phyloP scores from a whole-genome alignment of 169 alveolate genomes.

The Cryptosporidium tyzzeri region DNA sequence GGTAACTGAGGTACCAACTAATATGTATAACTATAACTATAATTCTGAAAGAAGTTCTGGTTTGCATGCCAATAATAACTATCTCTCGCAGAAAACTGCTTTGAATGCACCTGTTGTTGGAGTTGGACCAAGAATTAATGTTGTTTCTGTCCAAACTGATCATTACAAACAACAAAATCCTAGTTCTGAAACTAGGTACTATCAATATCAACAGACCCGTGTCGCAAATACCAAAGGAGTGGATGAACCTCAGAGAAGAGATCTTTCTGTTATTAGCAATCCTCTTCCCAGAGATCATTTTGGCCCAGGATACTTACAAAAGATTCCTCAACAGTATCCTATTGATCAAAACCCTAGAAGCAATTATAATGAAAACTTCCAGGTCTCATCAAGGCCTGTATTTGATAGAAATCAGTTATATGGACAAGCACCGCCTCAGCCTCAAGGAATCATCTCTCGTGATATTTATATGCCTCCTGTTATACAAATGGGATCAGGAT shows the following conservation, averaged over 20 bases:
- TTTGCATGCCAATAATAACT: background rate
- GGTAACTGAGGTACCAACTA: slow-evolving; percentile 43
- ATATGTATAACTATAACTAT: background rate
- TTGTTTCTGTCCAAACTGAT: background rate
- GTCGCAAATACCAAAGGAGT: background rate
- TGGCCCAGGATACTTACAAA: background rate
- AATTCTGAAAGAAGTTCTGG: background rate
- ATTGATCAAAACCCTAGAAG: background rate
- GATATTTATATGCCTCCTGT: background rate
- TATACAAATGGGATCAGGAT: background rate
- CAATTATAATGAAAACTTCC: background rate
- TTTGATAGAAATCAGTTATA: background rate
- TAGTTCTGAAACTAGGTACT: background rate
- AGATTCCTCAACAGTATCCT: background rate
- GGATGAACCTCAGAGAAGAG: background rate
- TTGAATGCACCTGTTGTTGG: background rate
- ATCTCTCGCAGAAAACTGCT: background rate
- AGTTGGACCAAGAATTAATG: background rate
- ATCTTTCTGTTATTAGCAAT: background rate
- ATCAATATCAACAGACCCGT: background rate
- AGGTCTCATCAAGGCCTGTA: background rate
- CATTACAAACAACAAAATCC: background rate
- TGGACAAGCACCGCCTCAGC: background rate
- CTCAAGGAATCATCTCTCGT: background rate
- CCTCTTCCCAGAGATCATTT: background rate